Conservation (phyloP, 805 yeast species). For the Cyberlindnera japonica region DNA sequence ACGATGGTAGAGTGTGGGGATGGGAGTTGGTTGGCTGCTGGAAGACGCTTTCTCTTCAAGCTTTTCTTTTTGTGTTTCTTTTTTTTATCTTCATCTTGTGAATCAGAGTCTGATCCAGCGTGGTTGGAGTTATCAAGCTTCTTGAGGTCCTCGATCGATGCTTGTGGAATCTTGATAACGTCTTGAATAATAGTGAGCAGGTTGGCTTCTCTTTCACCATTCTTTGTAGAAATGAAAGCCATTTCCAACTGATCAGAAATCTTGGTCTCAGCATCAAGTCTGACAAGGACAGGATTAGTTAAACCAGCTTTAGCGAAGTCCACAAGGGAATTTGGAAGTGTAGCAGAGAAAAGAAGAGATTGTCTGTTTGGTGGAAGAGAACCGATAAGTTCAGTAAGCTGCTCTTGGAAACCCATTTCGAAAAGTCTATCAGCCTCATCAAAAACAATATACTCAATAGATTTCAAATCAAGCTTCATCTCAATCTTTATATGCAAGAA, state of each 20-base stretch:
- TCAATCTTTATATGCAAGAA: slow-evolving; percentile 93
- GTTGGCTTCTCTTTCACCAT: slow-evolving; percentile 86
- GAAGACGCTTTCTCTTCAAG: slow-evolving; percentile 53
- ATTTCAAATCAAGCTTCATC: slow-evolving; percentile 80
- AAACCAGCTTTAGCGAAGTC: slow-evolving; percentile 98
- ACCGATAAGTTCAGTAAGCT: slow-evolving; percentile 82
- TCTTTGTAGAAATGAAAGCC: slow-evolving; percentile 79
- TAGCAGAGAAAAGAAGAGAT: slow-evolving; percentile 88
- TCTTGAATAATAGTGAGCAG: slow-evolving; percentile 74
- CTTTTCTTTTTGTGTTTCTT: slow-evolving; percentile 34
- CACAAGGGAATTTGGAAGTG: slow-evolving; percentile 86
- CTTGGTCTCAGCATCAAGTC: slow-evolving; percentile 90
- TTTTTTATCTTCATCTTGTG: slow-evolving; percentile 40
- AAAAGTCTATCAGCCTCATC: slow-evolving; percentile 97
- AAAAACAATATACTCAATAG: slow-evolving; percentile 86
- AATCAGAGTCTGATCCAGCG: slow-evolving; percentile 46
- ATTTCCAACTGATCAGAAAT: slow-evolving; percentile 87
- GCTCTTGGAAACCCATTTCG: slow-evolving; percentile 95
- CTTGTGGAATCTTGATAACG: slow-evolving; percentile 78
- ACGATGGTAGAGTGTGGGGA: slow-evolving; percentile 84
- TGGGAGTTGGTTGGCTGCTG: slow-evolving; percentile 81
- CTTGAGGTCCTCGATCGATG: slow-evolving; percentile 62
- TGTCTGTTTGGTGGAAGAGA: slow-evolving; percentile 81
- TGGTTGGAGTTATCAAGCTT: slow-evolving; percentile 45
- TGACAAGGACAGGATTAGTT: slow-evolving; percentile 83